phyloP scores from a whole-genome alignment of 768 basidiomycete genomes.

The Lentinula boryana region DNA sequence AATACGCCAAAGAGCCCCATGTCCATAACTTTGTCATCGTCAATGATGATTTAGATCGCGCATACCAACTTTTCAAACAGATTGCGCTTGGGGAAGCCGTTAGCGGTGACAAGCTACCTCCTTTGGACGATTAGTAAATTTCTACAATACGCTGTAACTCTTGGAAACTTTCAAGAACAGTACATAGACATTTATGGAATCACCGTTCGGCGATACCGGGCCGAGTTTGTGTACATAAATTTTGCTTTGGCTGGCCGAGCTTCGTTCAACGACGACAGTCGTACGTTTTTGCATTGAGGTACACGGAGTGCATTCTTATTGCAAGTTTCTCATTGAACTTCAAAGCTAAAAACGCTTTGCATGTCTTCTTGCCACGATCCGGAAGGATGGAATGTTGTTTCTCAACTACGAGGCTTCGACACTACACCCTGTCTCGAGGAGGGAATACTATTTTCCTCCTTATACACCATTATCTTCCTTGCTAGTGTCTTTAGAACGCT shows the following conservation, averaged over 20 bases:
- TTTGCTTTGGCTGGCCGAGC: too few relatives aligned
- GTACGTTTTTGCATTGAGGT: too few relatives aligned
- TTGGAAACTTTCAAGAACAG: background rate
- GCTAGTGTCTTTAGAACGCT: constrained; percentile 32
- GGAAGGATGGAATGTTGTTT: constrained; percentile 66
- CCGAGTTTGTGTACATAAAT: background rate
- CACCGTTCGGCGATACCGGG: background rate
- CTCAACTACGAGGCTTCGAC: constrained; percentile 61
- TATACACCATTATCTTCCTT: constrained; percentile 42
- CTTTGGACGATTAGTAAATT: constrained; percentile 42
- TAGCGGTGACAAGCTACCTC: constrained; percentile 60
- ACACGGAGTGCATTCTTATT: background rate
- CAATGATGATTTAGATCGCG: constrained; percentile 83
- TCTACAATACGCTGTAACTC: background rate
- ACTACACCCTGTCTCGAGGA: constrained; percentile 80
- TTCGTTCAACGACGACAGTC: background rate
- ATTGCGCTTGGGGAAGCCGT: constrained; percentile 65
- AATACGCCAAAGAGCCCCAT: constrained; percentile 72
- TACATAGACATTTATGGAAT: background rate
- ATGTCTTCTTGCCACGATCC: constrained; percentile 45
- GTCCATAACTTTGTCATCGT: constrained; percentile 82
- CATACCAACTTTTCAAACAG: constrained; percentile 71
- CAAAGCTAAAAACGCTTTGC: background rate
- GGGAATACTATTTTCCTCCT: constrained; percentile 50
- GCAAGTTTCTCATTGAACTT: background rate